Evolutionary conservation across 2,329 filamentous ascomycete genomes (phyloP).

Genomic region (Ascochyta fabae): DNA sequence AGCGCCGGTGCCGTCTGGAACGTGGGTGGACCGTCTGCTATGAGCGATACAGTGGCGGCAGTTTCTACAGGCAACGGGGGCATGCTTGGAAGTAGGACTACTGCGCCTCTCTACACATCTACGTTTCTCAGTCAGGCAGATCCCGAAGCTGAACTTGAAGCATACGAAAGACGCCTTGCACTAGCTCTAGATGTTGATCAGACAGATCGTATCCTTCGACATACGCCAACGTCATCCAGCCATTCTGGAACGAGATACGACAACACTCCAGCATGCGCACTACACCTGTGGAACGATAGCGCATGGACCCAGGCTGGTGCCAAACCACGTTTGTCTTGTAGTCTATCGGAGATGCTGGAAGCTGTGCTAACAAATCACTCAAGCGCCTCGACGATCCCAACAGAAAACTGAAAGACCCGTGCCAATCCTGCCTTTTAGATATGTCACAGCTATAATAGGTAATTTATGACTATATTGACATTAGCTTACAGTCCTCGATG

Average conservation of each 20-base stretch:
- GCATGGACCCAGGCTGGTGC: slow-evolving; percentile 49
- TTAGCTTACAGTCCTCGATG: slow-evolving; percentile 76
- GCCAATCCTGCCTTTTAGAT: slow-evolving; percentile 80
- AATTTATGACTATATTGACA: slow-evolving; percentile 39
- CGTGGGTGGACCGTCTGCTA: slow-evolving; percentile 72
- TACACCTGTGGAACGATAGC: slow-evolving; percentile 50
- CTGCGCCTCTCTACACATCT: slow-evolving; percentile 68
- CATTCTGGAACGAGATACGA: slow-evolving; percentile 9
- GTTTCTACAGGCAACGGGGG: slow-evolving; percentile 69
- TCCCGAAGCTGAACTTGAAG: slow-evolving; percentile 67
- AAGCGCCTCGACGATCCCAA: slow-evolving; percentile 37
- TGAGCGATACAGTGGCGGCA: slow-evolving; percentile 56
- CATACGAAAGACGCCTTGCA: slow-evolving; percentile 77
- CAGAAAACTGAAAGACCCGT: slow-evolving; percentile 53
- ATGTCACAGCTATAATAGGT: slow-evolving; percentile 42
- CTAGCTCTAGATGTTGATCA: slow-evolving; percentile 81
- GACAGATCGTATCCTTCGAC: slow-evolving; percentile 66
- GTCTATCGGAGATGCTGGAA: slow-evolving; percentile 20
- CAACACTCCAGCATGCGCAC: slow-evolving; percentile 11
- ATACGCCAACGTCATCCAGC: slow-evolving; percentile 23
- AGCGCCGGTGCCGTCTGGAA: slow-evolving; percentile 78
- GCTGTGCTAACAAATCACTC: slow-evolving; percentile 15
- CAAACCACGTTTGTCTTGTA: slow-evolving; percentile 40
- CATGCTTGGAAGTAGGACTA: slow-evolving; percentile 72
- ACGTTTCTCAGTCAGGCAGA: slow-evolving; percentile 60